Evolutionary conservation across 495 filamentous ascomycete species (phyloP), one percentile per base, ranked within the genome.

Genomic region (Saxophila tyrrhenica): DNA sequence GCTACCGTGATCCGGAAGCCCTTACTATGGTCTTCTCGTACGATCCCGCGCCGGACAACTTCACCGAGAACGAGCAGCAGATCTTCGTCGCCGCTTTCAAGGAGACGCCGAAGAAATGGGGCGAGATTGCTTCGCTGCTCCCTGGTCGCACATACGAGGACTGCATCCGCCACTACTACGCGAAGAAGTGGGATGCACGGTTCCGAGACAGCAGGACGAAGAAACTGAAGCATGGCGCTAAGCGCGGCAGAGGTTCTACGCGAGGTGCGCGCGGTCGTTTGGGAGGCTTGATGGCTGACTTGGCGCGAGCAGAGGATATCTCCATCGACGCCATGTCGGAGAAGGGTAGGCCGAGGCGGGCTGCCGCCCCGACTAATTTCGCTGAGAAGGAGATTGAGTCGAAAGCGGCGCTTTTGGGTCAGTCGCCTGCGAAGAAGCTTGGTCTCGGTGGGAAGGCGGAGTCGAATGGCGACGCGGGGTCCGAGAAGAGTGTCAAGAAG

Each of bases 151-250:
- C 84, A 59, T 92, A 85, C 69, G 81, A 85, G 59, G 81, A 89
- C 47, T 94, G 87, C 65, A 96, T 98, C 59, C 76, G 88, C 59
- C 94, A 97, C 67, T 97, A 98, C 67, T 98, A 98, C 67, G 78
- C 89, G 57, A 95, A 85, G 52, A 98, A 98, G 68, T 82, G 86
- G 62, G 78, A 82, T 54, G 80, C 82, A 22, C 88, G 87, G 54
- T 91, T 95, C 62, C 94, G 95, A 68, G 84, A 86, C 35, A 86
- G 85, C 65, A 71, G 86, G 46, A 75, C 71, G 24, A 90, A 80
- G 69, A 83, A 81, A 54, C 79, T 82, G 68, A 82, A 80, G 24
- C 83, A 78, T 48, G 80, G 73, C n/a, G 72, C 78, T 52, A 74
- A 81, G 38, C 80, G 58, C 3, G 51, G 56, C 17, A 11, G 61